phyloP scores from a whole-genome alignment of 345 rosid species.

The Zanthoxylum bungeanum region DNA sequence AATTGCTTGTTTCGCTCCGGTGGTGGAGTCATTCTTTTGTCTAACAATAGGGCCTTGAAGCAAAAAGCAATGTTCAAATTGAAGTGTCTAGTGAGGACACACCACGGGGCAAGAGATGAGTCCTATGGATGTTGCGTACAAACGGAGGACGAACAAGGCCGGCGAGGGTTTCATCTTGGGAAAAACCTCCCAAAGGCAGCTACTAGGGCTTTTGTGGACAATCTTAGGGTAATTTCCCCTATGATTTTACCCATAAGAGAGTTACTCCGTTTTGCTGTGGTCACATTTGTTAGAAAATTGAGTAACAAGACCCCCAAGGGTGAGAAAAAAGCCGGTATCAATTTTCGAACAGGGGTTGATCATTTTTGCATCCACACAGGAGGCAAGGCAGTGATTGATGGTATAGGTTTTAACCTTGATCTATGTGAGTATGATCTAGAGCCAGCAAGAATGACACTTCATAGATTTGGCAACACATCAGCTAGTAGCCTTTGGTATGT shows the following conservation, averaged over 20 bases:
- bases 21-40: conserved; percentile 70
- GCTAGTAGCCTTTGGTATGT: conserved; percentile 96
- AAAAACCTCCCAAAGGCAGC: conserved; percentile 79
- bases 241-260: conserved; percentile 77
- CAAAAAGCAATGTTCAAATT: conserved; percentile 60
- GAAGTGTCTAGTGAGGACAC: conserved; percentile 76
- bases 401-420: conserved; percentile 63
- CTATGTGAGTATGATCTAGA: conserved; percentile 66
- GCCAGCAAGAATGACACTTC: conserved; percentile 93
- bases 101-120: conserved; percentile 79
- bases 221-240: conserved; percentile 62
- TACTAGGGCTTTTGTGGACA: conserved; percentile 69
- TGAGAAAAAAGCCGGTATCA: conserved; percentile 41
- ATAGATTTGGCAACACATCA: conserved; percentile 92
- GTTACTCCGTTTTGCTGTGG: conserved; percentile 44
- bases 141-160: conserved; percentile 66
- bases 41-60: conserved; percentile 53
- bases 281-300: conserved; percentile 35
- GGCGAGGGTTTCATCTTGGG: conserved; percentile 61
- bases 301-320: conserved; percentile 12
- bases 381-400: conserved; percentile 94
- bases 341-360: conserved; percentile 78
- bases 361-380: conserved; percentile 93
- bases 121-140: conserved; percentile 67
- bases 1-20: conserved; percentile 84